Conservation (phyloP, 2,329 filamentous ascomycete genomes). For the Pestalotiopsis sp. region DNA sequence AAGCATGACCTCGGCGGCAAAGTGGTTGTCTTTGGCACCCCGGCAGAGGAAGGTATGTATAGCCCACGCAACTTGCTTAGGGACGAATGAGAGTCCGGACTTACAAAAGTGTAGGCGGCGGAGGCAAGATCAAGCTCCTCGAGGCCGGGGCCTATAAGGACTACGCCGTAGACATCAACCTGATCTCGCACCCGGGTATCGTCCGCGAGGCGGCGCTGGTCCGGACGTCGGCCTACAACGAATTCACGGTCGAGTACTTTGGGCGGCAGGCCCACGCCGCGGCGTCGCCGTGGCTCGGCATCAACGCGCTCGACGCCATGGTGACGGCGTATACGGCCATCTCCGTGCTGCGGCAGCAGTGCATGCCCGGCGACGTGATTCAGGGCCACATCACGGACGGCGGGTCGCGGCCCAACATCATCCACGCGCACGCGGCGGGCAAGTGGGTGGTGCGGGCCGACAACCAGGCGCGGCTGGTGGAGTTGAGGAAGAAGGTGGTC, state of each 20-base stretch:
- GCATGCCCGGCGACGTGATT: slow-evolving; percentile 52
- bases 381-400: slow-evolving; percentile 57
- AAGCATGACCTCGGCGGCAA: slow-evolving; percentile 44
- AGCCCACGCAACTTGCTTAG: not conserved
- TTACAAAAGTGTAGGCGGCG: slow-evolving; percentile 36
- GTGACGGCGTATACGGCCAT: slow-evolving; percentile 52
- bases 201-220: slow-evolving; percentile 49
- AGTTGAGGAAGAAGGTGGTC: slow-evolving; percentile 44
- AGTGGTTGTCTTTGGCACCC: slow-evolving; percentile 53
- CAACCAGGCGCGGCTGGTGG: slow-evolving; percentile 39
- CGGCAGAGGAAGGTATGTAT: slow-evolving; percentile 50
- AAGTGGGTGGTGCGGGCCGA: slow-evolving; percentile 34
- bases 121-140: slow-evolving; percentile 52
- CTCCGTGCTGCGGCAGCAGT: slow-evolving; percentile 58
- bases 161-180: slow-evolving; percentile 38
- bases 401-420: slow-evolving; percentile 58
- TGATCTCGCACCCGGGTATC: slow-evolving; percentile 47
- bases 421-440: slow-evolving; percentile 48
- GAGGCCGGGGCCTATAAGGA: slow-evolving; percentile 46
- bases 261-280: slow-evolving; percentile 61
- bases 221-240: slow-evolving; percentile 53
- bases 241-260: slow-evolving; percentile 53
- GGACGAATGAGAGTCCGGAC: not conserved
- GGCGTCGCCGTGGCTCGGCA: slow-evolving; percentile 59
- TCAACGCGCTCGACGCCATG: slow-evolving; percentile 62